A percentile compares a stretch with the other conserved stretches of the same genome.
Evolutionary conservation across 345 rosid genomes (phyloP).

Genomic region (Bruguiera sexangula): DNA sequence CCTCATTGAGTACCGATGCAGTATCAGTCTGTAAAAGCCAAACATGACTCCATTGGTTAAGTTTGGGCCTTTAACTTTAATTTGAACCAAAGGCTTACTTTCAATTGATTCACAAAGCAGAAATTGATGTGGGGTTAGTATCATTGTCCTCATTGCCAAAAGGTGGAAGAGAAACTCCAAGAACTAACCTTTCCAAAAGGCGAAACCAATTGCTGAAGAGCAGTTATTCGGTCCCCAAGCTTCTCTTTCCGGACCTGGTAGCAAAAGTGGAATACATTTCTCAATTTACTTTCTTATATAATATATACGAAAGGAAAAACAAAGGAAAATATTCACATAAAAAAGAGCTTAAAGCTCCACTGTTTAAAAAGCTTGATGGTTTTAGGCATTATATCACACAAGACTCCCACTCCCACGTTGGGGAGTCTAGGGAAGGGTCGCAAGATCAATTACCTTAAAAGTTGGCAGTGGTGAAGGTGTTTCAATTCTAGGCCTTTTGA

Average conservation of each 20-base stretch:
- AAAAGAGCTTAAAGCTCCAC: neutral
- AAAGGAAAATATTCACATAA: neutral
- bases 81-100: constrained; percentile 6
- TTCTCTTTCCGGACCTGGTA: constrained; percentile 37
- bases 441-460: constrained; percentile 21
- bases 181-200: constrained; percentile 39
- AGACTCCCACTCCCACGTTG: neutral
- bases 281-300: neutral
- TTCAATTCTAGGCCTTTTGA: constrained; percentile 33
- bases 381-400: neutral
- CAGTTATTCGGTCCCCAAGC: constrained; percentile 37
- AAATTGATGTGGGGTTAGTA: neutral
- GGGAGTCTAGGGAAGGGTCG: neutral
- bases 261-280: neutral
- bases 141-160: constrained; percentile 6
- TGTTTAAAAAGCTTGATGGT: neutral
- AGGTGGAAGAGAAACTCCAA: constrained; percentile 13
- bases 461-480: constrained; percentile 36
- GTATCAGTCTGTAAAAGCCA: constrained; percentile 28
- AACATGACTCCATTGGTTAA: constrained; percentile 2
- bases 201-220: constrained; percentile 38
- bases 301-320: neutral
- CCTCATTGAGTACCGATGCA: constrained; percentile 36
- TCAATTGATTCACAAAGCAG: constrained; percentile 10
- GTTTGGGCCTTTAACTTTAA: neutral